Evolutionary conservation across 139 green algal genomes (phyloP).

Genomic region (Astrephomene gubernaculifera): DNA sequence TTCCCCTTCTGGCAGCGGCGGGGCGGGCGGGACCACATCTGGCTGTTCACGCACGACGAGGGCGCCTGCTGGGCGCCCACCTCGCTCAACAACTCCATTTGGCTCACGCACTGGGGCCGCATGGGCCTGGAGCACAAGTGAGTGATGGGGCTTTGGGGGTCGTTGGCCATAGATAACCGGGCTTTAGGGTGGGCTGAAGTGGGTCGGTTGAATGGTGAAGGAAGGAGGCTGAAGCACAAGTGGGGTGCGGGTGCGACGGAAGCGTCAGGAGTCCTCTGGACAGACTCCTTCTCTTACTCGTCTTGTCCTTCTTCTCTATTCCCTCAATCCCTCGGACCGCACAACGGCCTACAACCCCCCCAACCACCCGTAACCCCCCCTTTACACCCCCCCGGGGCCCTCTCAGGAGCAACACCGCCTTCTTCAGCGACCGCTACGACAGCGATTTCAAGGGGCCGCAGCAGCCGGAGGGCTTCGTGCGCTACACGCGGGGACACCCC

Average conservation of each 20-base stretch:
- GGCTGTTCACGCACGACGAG: conserved; percentile 71
- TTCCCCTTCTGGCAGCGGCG: conserved; percentile 67
- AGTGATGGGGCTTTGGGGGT: not conserved
- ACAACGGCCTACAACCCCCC: not conserved
- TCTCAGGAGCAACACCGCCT: conserved; percentile 56
- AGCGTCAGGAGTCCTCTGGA: not conserved
- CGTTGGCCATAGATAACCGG: not conserved
- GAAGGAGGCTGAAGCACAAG: not conserved
- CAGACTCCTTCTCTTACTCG: not conserved
- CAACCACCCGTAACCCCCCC: not conserved
- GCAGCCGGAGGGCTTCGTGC: conserved; percentile 52
- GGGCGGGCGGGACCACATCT: conserved; percentile 75
- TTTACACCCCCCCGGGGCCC: not conserved
- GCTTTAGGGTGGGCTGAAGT: not conserved
- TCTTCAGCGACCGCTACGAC: conserved; percentile 50
- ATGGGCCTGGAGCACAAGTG: conserved; percentile 49
- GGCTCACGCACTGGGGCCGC: conserved; percentile 71
- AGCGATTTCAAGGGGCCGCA: not conserved
- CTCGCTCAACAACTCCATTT: conserved; percentile 57
- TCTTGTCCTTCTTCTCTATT: not conserved
- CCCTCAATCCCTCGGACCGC: too few relatives aligned
- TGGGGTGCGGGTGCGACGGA: not conserved
- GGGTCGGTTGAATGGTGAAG: not conserved
- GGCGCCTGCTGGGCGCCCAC: conserved; percentile 67
- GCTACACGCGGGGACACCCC: conserved; percentile 47